These are phyloP conservation scores for Pulveroboletus sp. DNA, from an alignment of 768 basidiomycete genomes.

Conservation along the genomic window DNA sequence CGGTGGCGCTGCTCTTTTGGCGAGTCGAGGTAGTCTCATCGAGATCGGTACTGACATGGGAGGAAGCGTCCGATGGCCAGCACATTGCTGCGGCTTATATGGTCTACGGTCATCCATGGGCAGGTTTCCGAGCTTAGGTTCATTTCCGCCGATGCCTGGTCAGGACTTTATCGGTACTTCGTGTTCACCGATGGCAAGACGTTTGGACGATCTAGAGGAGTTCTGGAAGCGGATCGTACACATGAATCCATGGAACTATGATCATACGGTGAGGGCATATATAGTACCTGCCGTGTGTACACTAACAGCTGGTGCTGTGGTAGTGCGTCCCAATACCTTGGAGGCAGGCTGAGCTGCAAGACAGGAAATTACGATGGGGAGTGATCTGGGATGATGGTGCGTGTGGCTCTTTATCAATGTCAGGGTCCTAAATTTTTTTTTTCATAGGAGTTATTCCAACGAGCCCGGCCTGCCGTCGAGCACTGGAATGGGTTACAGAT, in stretches of 20 bases:
- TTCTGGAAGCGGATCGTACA: slow-evolving; percentile 41
- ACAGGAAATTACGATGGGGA: slow-evolving; percentile 37
- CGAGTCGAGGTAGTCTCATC: slow-evolving; percentile 39
- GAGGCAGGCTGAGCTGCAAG: slow-evolving; percentile 32
- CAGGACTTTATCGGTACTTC: slow-evolving; percentile 35
- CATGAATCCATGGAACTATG: slow-evolving; percentile 42
- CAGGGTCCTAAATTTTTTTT: background rate
- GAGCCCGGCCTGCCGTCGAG: slow-evolving; percentile 38
- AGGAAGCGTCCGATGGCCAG: slow-evolving; percentile 46
- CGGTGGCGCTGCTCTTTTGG: slow-evolving; percentile 47
- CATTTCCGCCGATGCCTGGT: slow-evolving; percentile 32
- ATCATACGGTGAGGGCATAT: slow-evolving; percentile 32
- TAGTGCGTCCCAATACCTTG: slow-evolving; percentile 43
- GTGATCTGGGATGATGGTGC: slow-evolving; percentile 40
- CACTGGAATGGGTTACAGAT: slow-evolving; percentile 31
- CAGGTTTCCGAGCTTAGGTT: slow-evolving; percentile 35
- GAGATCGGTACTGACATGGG: slow-evolving; percentile 49
- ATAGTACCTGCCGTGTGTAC: background rate
- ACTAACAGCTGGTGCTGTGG: background rate
- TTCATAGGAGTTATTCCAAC: slow-evolving; percentile 33
- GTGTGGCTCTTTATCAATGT: slow-evolving; percentile 1
- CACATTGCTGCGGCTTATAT: slow-evolving; percentile 45
- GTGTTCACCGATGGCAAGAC: slow-evolving; percentile 39
- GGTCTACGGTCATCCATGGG: slow-evolving; percentile 36
- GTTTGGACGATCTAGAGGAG: slow-evolving; percentile 37